Percentiles rank a stretch among this genome's conserved stretches.
Evolutionary conservation across 2,329 filamentous ascomycete genomes (phyloP).

Genomic region (Pseudopyrenochaeta lycopersici): DNA sequence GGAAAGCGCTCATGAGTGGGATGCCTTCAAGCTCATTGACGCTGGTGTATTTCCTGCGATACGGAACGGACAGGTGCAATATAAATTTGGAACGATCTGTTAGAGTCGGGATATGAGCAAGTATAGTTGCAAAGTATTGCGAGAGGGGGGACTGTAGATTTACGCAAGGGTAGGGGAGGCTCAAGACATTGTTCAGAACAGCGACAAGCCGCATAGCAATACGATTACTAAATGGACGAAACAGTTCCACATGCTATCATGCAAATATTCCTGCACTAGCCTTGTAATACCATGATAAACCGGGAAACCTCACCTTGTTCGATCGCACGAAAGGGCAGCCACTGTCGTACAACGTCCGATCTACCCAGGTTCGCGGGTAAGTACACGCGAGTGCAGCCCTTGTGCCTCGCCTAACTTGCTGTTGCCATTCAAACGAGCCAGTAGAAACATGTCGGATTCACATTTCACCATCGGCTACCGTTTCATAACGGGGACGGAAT

Average conservation of each 20-base stretch:
- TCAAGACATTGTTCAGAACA: conserved; percentile 4
- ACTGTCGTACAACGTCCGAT: conserved; percentile 7
- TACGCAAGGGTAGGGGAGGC: neutral
- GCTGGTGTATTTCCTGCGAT: conserved; percentile 60
- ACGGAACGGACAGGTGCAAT: conserved; percentile 26
- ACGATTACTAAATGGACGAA: neutral
- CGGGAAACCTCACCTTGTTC: neutral
- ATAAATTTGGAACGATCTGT: conserved; percentile 29
- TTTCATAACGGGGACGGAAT: neutral
- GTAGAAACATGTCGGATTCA: neutral
- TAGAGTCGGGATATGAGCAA: conserved; percentile 14
- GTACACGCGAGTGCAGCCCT: neutral
- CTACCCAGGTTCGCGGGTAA: neutral
- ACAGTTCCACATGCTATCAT: too few relatives aligned
- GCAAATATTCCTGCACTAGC: neutral
- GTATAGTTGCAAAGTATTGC: neutral
- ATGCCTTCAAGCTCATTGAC: conserved; percentile 59
- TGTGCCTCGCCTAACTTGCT: neutral
- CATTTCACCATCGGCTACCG: neutral
- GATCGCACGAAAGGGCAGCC: neutral
- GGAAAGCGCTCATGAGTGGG: conserved; percentile 62
- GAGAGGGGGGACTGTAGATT: neutral
- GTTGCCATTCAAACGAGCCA: neutral
- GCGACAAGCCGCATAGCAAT: neutral
- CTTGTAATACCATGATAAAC: neutral